Percentiles rank a stretch among this genome's conserved stretches.
These are phyloP conservation scores for Tolypocladium sp. DNA, from an alignment of 2,329 filamentous ascomycete genomes.

Conservation along the genomic window DNA sequence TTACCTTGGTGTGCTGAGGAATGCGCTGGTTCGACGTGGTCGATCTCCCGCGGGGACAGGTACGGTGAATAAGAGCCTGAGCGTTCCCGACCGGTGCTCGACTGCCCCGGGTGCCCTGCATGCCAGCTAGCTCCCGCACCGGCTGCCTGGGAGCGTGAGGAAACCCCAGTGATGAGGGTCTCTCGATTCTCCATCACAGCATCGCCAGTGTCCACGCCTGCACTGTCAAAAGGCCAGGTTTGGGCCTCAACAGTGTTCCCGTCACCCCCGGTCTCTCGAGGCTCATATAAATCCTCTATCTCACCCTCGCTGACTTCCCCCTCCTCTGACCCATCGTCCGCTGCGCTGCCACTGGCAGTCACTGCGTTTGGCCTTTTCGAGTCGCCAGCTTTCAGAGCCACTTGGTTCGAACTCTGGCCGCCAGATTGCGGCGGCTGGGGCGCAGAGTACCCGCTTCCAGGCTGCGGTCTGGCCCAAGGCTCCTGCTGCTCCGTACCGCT, in stretches of 20 bases:
- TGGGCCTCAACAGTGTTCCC: not conserved
- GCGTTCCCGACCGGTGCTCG: slow-evolving; percentile 24
- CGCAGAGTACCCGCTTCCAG: not conserved
- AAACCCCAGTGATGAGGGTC: not conserved
- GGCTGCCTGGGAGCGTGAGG: not conserved
- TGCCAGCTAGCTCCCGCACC: not conserved
- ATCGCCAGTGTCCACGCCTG: not conserved
- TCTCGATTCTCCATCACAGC: not conserved
- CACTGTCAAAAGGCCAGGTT: not conserved
- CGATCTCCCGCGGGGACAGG: slow-evolving; percentile 39
- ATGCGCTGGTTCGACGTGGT: slow-evolving; percentile 4
- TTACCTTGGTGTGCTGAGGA: not conserved
- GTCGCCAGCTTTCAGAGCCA: not conserved
- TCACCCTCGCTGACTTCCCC: slow-evolving; percentile 69
- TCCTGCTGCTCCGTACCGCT: slow-evolving; percentile 8
- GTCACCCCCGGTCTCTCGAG: slow-evolving; percentile 12
- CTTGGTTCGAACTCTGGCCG: not conserved
- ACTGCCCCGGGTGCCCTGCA: not conserved
- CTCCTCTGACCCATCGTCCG: slow-evolving; percentile 44
- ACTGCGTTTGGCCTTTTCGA: not conserved
- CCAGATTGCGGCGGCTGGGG: not conserved
- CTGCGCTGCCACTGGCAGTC: not conserved
- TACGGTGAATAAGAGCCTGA: slow-evolving; percentile 45
- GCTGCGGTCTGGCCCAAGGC: slow-evolving; percentile 4
- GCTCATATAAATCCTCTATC: slow-evolving; percentile 47